These are phyloP conservation scores for Brasilioporus rufonigricans DNA, from an alignment of 768 basidiomycete genomes.

Conservation along the genomic window DNA sequence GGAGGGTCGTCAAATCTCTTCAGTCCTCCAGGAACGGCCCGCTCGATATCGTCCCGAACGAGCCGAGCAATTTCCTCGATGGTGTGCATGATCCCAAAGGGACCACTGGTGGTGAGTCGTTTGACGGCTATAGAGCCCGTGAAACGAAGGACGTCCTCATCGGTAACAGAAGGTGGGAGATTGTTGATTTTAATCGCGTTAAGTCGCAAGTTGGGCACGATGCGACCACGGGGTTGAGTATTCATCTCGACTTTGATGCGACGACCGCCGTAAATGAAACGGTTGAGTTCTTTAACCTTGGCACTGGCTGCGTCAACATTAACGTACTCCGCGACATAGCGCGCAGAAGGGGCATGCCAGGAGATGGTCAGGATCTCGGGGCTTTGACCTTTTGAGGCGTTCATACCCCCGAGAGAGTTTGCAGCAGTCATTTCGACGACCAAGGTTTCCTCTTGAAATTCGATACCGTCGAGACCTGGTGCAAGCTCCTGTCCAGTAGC, in stretches of 20 bases:
- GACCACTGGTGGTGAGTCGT: constrained; percentile 20
- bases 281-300: constrained; percentile 39
- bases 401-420: constrained; percentile 43
- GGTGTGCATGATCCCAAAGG: constrained; percentile 3
- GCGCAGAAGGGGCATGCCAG: constrained; percentile 49
- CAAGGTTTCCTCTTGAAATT: constrained; percentile 44
- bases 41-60: constrained; percentile 27
- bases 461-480: constrained; percentile 44
- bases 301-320: constrained; percentile 17
- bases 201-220: constrained; percentile 24
- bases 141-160: constrained; percentile 29
- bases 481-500: constrained; percentile 42
- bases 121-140: constrained; percentile 29
- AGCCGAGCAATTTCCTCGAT: constrained; percentile 17
- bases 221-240: constrained; percentile 33
- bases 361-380: constrained; percentile 45
- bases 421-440: constrained; percentile 42
- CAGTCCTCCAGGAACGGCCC: constrained; percentile 15
- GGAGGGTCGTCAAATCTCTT: constrained; percentile 28
- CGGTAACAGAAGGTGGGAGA: constrained; percentile 32
- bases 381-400: constrained; percentile 29
- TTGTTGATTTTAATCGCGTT: constrained; percentile 44
- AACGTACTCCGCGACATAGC: constrained; percentile 45
- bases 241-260: constrained; percentile 49
- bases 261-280: constrained; percentile 36